Evolutionary conservation across 2,329 filamentous ascomycete genomes (phyloP), one percentile per base, ranked within the genome.

Genomic region (Xylogone sp.): DNA sequence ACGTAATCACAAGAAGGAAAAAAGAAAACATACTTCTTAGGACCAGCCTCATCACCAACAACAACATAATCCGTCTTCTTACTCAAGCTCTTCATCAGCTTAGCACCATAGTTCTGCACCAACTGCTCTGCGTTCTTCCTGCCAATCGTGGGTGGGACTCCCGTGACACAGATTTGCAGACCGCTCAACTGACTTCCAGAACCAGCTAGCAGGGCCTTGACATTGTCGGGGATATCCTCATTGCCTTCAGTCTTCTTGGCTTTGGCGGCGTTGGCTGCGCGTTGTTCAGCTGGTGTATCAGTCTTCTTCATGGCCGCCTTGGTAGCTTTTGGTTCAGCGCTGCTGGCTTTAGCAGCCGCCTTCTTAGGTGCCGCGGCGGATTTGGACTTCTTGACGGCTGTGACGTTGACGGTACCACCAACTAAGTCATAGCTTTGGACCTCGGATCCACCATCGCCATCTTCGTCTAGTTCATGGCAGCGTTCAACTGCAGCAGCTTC

Each of bases 31-130:
- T 50, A 49, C 53, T 63, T 60, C 34, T 55, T 59, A 1, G 59
- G 59, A n/a, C 56, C 59, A 16, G 61, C 56, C 21, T 61, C 54
- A 50, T 60, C 54, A 4, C 61, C 59, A 9, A 63, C 44, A 27
- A 63, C 53, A 16, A 60, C 61, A 34, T 50, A 59, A 27, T 45
- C 46, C 3, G 59, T 61, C 16, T 60, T 61, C 51, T 57, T 55
- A 31, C 50, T 59, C 29, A 62, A n/a, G 16, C 43, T 46, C 48
- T 59, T 62, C 1, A 43, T 39, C 3, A 62, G 39, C 31, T 60
- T 59, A 7, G 51, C 59, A 3, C 59, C 61, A 51, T 61, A 60
- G 19, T 22, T 27, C 18, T 42, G 21, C 3, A 62, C 56, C 19
- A 63, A 34, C 20, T 48, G 49, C 42, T 61, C 59, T 3, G 54